Conservation (phyloP, 2,329 filamentous ascomycete species). For the Cyphellophora attinorum region DNA sequence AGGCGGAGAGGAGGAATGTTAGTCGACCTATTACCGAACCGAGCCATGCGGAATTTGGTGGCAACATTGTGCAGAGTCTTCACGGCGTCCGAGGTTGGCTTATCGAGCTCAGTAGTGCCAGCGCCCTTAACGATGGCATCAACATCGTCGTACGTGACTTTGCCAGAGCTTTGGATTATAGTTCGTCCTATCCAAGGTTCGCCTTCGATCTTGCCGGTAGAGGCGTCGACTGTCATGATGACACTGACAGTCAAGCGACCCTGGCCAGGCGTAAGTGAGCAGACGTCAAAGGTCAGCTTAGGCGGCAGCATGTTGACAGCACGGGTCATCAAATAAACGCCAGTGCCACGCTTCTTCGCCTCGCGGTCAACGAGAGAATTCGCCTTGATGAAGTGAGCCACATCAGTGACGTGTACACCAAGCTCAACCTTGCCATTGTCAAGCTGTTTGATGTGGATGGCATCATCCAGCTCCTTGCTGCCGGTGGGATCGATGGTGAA, state of each 20-base stretch:
- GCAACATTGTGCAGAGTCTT: constrained; percentile 70
- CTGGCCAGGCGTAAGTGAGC: constrained; percentile 76
- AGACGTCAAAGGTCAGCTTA: constrained; percentile 76
- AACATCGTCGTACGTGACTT: constrained; percentile 71
- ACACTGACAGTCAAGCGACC: constrained; percentile 88
- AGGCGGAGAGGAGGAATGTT: constrained; percentile 79
- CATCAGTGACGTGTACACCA: constrained; percentile 88
- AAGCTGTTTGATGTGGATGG: constrained; percentile 79
- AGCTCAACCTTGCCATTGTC: constrained; percentile 83
- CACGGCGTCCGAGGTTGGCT: constrained; percentile 64
- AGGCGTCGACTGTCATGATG: constrained; percentile 79
- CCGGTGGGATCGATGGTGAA: constrained; percentile 92
- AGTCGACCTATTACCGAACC: constrained; percentile 69
- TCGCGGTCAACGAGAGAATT: constrained; percentile 94
- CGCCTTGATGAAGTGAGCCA: constrained; percentile 92
- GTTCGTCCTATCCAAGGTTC: constrained; percentile 91
- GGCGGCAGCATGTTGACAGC: constrained; percentile 78
- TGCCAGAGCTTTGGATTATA: constrained; percentile 84
- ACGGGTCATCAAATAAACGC: constrained; percentile 88
- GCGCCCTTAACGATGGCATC: constrained; percentile 66
- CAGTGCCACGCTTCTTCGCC: constrained; percentile 94
- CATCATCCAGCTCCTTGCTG: constrained; percentile 80
- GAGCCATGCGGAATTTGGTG: constrained; percentile 81
- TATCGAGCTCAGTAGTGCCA: constrained; percentile 52
- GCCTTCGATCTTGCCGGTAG: constrained; percentile 72